phyloP scores from a whole-genome alignment of 257 asterid genomes.

The Leonotis leonurus region DNA sequence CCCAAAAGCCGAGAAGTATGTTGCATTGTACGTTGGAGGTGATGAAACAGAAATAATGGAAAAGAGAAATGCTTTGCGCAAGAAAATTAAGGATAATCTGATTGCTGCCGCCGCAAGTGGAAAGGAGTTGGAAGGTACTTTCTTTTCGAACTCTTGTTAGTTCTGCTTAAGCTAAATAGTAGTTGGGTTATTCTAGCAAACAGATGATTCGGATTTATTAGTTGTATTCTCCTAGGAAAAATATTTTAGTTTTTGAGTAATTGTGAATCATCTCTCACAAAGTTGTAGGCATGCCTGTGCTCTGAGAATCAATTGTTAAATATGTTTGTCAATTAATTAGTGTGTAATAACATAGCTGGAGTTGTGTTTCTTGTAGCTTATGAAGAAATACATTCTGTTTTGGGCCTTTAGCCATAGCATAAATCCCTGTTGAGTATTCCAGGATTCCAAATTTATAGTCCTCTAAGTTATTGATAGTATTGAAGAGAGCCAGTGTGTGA shows the following conservation, averaged over 20 bases:
- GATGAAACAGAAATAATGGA: conserved; percentile 62
- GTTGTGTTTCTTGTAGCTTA: background rate
- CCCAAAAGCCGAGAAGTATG: conserved; percentile 86
- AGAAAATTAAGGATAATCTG: conserved; percentile 69
- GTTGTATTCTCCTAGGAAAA: background rate
- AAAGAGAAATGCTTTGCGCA: conserved; percentile 59
- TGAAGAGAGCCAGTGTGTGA: background rate
- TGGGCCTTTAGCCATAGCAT: background rate
- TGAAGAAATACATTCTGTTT: background rate
- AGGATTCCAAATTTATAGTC: background rate
- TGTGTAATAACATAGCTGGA: background rate
- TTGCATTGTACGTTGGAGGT: conserved; percentile 76
- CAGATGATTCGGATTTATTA: background rate
- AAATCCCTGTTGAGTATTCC: background rate
- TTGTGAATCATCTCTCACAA: background rate
- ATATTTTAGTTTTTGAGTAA: background rate
- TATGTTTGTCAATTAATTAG: background rate
- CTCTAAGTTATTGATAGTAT: background rate
- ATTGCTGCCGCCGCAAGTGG: conserved; percentile 94
- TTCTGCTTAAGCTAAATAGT: background rate
- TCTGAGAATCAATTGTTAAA: background rate
- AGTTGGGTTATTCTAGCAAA: background rate
- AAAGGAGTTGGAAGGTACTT: conserved; percentile 91
- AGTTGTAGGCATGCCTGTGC: background rate
- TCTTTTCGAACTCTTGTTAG: background rate